phyloP scores from a whole-genome alignment of 2,329 filamentous ascomycete genomes.

The Venturia oleaginea region DNA sequence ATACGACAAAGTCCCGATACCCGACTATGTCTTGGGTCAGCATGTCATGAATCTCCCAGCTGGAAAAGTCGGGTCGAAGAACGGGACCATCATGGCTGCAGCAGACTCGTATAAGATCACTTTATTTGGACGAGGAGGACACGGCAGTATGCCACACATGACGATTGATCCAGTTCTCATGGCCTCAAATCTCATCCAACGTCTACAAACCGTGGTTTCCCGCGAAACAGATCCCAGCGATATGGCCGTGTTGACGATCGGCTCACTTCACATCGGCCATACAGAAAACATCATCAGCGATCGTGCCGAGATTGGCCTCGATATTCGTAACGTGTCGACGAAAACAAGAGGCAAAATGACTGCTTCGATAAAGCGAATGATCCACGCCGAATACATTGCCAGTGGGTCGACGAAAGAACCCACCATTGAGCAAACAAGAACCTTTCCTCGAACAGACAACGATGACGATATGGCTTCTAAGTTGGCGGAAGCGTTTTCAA shows the following conservation, averaged over 20 bases:
- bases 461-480: slow-evolving; percentile 35
- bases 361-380: slow-evolving; percentile 41
- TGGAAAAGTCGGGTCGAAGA: slow-evolving; percentile 33
- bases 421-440: slow-evolving; percentile 30
- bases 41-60: slow-evolving; percentile 44
- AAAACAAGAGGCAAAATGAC: slow-evolving; percentile 41
- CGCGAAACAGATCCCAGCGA: slow-evolving; percentile 47
- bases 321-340: slow-evolving; percentile 41
- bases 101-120: slow-evolving; percentile 41
- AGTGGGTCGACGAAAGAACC: slow-evolving; percentile 37
- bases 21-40: slow-evolving; percentile 47
- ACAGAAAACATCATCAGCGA: slow-evolving; percentile 53
- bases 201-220: slow-evolving; percentile 51
- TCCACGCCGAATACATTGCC: slow-evolving; percentile 46
- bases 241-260: slow-evolving; percentile 49
- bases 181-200: slow-evolving; percentile 45
- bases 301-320: slow-evolving; percentile 44
- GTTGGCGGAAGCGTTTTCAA: slow-evolving; percentile 36
- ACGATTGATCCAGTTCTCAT: slow-evolving; percentile 51
- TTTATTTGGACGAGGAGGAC: slow-evolving; percentile 49
- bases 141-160: slow-evolving; percentile 47
- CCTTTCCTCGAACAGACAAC: slow-evolving; percentile 45
- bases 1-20: slow-evolving; percentile 45
- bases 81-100: slow-evolving; percentile 32
- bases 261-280: slow-evolving; percentile 48